phyloP scores from a whole-genome alignment of 495 filamentous ascomycete species.

The Amphirosellinia nigrospora region DNA sequence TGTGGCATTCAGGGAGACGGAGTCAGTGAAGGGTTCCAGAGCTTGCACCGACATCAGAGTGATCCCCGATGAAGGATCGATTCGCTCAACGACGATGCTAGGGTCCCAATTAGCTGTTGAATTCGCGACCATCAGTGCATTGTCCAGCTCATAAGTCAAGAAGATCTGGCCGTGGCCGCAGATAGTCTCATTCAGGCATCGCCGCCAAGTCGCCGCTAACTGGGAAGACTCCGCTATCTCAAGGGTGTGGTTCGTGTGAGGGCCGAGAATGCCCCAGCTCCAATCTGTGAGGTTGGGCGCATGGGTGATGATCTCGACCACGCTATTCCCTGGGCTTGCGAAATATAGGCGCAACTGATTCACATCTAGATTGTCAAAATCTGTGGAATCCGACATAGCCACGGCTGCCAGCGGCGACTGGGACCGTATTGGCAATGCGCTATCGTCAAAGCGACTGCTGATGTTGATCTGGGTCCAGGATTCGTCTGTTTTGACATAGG shows the following conservation, averaged over 20 bases:
- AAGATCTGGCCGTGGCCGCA: background rate
- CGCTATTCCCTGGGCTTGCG: background rate
- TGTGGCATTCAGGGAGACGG: background rate
- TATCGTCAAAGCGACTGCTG: background rate
- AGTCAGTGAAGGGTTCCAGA: background rate
- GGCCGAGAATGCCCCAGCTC: background rate
- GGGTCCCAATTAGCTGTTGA: background rate
- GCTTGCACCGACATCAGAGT: background rate
- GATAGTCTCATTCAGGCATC: background rate
- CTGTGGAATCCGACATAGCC: background rate
- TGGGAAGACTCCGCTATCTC: background rate
- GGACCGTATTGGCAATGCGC: background rate
- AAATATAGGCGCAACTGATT: background rate
- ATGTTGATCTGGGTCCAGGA: background rate
- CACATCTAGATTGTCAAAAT: background rate
- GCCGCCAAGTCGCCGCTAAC: background rate
- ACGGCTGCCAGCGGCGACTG: background rate
- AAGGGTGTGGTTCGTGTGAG: background rate
- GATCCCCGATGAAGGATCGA: background rate
- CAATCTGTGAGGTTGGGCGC: background rate
- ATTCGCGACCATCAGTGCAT: background rate
- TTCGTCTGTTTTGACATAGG: background rate
- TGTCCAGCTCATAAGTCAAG: background rate
- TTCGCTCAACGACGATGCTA: background rate
- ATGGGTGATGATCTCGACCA: background rate